Evolutionary conservation across 768 basidiomycete genomes (phyloP).

Genomic region (Amanita subjunquillea): DNA sequence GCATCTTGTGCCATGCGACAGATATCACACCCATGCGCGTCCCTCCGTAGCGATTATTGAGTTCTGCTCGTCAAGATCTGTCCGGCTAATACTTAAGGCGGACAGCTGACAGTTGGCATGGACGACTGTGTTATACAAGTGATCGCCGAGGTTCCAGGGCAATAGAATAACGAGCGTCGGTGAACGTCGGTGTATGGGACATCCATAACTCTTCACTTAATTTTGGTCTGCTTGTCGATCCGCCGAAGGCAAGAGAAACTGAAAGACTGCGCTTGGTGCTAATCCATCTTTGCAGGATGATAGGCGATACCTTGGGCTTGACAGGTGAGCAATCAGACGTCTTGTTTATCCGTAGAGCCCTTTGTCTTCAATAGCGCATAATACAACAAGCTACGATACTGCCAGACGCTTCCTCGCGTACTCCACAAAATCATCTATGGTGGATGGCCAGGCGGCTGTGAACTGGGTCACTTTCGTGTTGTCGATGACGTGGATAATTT

Average conservation of each 20-base stretch:
- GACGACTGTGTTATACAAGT: neutral
- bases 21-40: neutral
- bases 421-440: constrained; percentile 57
- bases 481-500: constrained; percentile 8
- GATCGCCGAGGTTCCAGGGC: neutral
- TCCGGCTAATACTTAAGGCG: neutral
- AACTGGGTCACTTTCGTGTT: neutral
- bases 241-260: too few species aligned
- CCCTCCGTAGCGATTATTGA: neutral
- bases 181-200: neutral
- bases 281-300: too few species aligned
- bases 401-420: constrained; percentile 18
- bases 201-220: too few species aligned
- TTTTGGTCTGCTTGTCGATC: too few species aligned
- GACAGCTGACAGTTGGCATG: neutral
- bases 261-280: too few species aligned
- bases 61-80: neutral
- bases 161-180: neutral
- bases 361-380: too few species aligned
- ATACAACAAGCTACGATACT: neutral
- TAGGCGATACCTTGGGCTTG: too few species aligned
- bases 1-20: neutral
- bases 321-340: too few species aligned
- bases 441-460: constrained; percentile 44
- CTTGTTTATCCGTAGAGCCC: neutral